These are phyloP conservation scores for Tetrahymena borealis DNA, from an alignment of 73 alveolate genomes.

Conservation along the genomic window DNA sequence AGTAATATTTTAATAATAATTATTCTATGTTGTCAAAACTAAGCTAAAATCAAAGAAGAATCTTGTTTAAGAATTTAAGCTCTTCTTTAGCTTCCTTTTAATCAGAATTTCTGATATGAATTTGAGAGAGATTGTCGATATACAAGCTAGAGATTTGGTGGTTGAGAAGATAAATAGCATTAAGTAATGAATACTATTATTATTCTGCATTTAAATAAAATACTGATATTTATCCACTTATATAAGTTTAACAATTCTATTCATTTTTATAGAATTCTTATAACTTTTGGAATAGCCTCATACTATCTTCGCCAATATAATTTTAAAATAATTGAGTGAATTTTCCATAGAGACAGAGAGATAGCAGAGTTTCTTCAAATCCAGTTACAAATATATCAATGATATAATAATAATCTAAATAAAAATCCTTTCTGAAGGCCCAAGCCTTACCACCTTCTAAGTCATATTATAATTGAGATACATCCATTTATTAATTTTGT, in stretches of 20 bases:
- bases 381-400: neutral
- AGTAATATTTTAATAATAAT: too few species aligned
- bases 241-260: neutral
- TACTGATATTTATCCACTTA: neutral
- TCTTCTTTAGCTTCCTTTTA: neutral
- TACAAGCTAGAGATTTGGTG: neutral
- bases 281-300: neutral
- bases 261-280: neutral
- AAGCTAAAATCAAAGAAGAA: neutral
- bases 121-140: neutral
- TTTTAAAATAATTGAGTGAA: neutral
- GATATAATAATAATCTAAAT: neutral
- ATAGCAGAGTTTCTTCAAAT: neutral
- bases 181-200: neutral
- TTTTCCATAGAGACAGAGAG: neutral
- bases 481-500: neutral
- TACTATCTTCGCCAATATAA: neutral
- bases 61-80: neutral
- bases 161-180: neutral
- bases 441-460: neutral
- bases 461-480: neutral
- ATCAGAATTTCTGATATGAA: neutral
- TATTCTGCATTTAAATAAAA: neutral
- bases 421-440: neutral
- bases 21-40: too few species aligned